Evolutionary conservation across 1,284 basidiomycete species (phyloP), one percentile per base, ranked within the genome.

Genomic region (Cystobasidiaceae sp.): DNA sequence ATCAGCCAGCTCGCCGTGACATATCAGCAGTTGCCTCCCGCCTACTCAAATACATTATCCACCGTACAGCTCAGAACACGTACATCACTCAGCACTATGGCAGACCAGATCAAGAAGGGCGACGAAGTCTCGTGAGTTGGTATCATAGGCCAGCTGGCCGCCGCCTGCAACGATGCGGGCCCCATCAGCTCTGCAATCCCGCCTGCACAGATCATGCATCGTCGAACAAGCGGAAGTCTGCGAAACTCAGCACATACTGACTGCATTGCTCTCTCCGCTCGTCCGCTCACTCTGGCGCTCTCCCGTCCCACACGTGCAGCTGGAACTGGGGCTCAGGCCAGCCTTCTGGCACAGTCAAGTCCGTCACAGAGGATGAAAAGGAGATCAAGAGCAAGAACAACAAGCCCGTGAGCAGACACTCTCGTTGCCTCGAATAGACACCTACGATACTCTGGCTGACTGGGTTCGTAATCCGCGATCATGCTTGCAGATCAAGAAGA

Each of bases 271-370:
- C 13, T 13, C n/a, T 23, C 13, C 52, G 13, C 17, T 39, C 9
- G 9, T 39, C n/a, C 11, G 37, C 37, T 39, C 37, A n/a, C 37
- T 9, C 9, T 39, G 9, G 9, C 37, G n/a, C 46, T 8, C 7
- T 48, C 32, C 46, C 5, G 46, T 48, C 9, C 13, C 4, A 19
- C 15, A 25, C 7, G n/a, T 23, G 39, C 50, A 62, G 60, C 27
- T 62, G 60, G 60, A 62, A 62, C 37, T 62, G 60, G 60, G 60
- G 60, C 49, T 30, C 19, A 15, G 60, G 60, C n/a, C 33, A 52
- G 4, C 60, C 60, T 27, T 45, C 43, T 2, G 60, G 60, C 28
- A 62, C 48, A 11, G 60, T 62, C 25, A 62, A 62, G 21, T 32
- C 34, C n/a, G 60, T 62, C 37, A 39, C 43, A 8, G 60, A 62